Evolutionary conservation across 1,284 basidiomycete genomes (phyloP), one percentile per base, ranked within the genome.

Genomic region (Heterobasidion annosum): DNA sequence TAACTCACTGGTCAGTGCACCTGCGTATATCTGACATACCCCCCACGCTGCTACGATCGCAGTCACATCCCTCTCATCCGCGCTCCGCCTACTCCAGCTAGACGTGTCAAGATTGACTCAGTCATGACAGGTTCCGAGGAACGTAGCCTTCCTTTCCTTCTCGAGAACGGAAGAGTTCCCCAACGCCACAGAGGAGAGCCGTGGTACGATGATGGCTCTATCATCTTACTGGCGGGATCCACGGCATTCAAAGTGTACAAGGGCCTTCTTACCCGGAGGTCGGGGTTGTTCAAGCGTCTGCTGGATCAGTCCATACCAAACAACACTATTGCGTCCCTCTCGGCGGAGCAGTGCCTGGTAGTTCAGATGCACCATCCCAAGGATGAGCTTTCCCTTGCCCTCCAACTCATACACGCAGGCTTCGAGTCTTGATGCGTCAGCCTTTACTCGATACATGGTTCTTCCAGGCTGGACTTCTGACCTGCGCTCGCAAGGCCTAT

Each of bases 191-290:
- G 52, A 16, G 52, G 52, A 13, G 32, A 53, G 8, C 52, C 35
- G 12, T 53, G 52, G 52, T 35, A 45, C 16, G 45, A 53, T 16
- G 45, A 53, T 34, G 52, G 52, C 7, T n/a, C 35, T 9, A n/a
- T 53, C 32, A 48, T 53, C 52, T n/a, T 53, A 10, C 13, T 53
- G 4, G 45, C 44, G 25, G 45, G 35, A 10, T 8, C 10, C 45
- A 53, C 33, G 15, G 52, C 48, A 3, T 34, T 49, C 8, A 25
- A 47, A 47, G 45, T 47, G 16, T 47, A 47, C 25, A 47, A 47
- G 25, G 45, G 45, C 12, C 10, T 47, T 10, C 45, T 47, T 32
- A 16, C 5, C 16, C 12, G 45, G 37, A 10, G 37, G 37, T 40
- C 37, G 12, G 37, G 12, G 10, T 40, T 40, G n/a, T 40, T 40